Base-by-base conservation (phyloP, 148 eudicot species). In the Gaultheria prostrata region DNA sequence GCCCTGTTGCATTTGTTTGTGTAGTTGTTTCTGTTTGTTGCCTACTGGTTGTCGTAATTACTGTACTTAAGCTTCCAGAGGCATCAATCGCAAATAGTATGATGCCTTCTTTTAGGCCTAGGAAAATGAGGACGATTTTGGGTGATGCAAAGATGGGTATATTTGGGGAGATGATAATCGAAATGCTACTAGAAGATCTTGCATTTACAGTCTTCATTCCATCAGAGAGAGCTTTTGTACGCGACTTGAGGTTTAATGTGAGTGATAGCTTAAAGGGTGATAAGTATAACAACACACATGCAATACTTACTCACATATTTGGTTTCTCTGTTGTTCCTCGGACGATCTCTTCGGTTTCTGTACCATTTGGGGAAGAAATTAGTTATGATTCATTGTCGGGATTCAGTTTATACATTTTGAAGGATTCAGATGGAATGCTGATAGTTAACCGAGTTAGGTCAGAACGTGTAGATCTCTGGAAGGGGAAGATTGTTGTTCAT, bases 141-240 rank as follows among this genome's bases (percentile, higher is more conserved):
- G 76, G 50, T 2, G 82, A 73, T 48, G 79, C n/a, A 24, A 86
- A 71, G 45, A 78, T 90, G 54, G 95, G 98, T 4, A 84, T 80
- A 65, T 90, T 94, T 82, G 98, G 98, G 73, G 80, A 89, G 78
- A 89, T 89, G 90, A 84, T 93, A 82, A 79, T 96, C 73, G 91
- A 88, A 54, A 92, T 96, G 99, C 86, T 97, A 69, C 98, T 98
- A 6, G 24, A 81, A 83, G 95, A 94, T 90, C 93, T 97, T 28
- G 87, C 90, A 30, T 94, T 96, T 71, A 96, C 99, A 0, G 85
- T 94, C 54, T 96, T 96, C 83, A 84, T 93, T 30, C 98, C 99
- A 1, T 90, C 98, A 21, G 87, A 90, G 56, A 86, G 70, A 33
- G 98, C 95, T 7, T 90, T 94, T 80, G 87, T 86, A 53, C 90